Conservation (phyloP, 306 rosid genomes). For the Prunus kanzakura region DNA sequence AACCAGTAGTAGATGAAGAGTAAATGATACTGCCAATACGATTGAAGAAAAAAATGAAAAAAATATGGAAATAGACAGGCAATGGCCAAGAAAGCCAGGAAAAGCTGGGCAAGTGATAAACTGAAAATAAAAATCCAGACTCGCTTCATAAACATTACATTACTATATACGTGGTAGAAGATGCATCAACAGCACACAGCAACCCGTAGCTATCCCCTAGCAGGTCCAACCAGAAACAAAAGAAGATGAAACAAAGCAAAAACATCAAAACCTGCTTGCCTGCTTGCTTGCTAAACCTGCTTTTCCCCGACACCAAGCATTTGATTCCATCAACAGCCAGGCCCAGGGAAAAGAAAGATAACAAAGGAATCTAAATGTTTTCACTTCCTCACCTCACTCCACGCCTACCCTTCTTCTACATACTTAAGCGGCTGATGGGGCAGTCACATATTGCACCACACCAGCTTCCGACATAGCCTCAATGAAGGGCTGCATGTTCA, state of each 20-base stretch:
- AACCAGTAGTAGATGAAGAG: too few species aligned
- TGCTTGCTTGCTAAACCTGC: background rate
- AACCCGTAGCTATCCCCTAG: background rate
- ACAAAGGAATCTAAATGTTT: background rate
- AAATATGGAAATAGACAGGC: too few species aligned
- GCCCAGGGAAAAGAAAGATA: background rate
- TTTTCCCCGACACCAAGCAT: background rate
- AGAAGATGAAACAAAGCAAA: background rate
- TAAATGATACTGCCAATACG: too few species aligned
- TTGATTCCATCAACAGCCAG: background rate
- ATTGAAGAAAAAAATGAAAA: too few species aligned
- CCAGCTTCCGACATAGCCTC: slow-evolving; percentile 51
- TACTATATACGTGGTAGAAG: background rate
- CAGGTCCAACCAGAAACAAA: background rate
- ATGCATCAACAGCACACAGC: background rate
- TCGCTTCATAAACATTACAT: background rate
- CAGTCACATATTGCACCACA: slow-evolving; percentile 42
- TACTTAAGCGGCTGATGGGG: slow-evolving; percentile 69
- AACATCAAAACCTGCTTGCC: background rate
- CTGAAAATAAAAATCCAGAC: background rate
- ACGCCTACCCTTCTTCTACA: too few species aligned
- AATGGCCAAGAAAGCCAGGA: too few species aligned
- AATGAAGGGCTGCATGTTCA: slow-evolving; percentile 40
- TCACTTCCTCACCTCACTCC: background rate
- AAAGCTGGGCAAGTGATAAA: too few species aligned